Base-by-base conservation (phyloP, 2,329 filamentous ascomycete species). In the Parasarocladium wereldwijsianum region DNA sequence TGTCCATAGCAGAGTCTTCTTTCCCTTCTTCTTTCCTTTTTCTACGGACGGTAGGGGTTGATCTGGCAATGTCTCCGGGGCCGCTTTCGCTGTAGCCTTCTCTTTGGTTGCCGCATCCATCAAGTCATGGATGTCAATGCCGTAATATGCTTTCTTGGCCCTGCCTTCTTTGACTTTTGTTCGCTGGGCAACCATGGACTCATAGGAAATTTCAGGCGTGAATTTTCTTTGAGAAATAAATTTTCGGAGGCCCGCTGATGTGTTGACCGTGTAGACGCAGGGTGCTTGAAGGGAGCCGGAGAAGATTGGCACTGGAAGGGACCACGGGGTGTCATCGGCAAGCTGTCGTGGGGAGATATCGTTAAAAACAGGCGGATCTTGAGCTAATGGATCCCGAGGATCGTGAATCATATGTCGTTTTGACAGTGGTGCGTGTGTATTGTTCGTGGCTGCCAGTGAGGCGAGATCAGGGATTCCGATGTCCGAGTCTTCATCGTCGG, bases 111-210 rank as follows among this genome's bases (percentile, higher is more conserved):
- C 79, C 11, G 77, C 67, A 33, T 81, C 76, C 34, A 96, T 66
- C 22, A 98, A 58, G 32, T 73, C 64, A 50, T 94, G 85, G 19
- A 98, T 90, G 26, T 93, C 78, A 39, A 98, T 78, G 8, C 90
- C 90, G 49, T 93, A 98, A 54, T 86, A 96, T 42, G 76, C 77
- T 41, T 71, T 71, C 43, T 70, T 71, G 3, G 80, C 80, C 34
- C 73, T 64, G 2, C 78, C 76, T 33, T 76, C 68, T 37, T 70
- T 73, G 1, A 66, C 73, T 32, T 57, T 69, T 5, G 78, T 82
- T 29, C 78, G 63, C 8, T 71, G 66, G 14, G 77, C 76, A 3
- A 81, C 68, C 40, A 84, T 64, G 22, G 67, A 58, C 43, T 81
- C 72, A 43, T 78, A 83, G 0, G 76, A 60, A 2, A 67, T 46